Evolutionary conservation across 2,329 filamentous ascomycete genomes (phyloP).

Genomic region (Colletotrichum cordylinicola): DNA sequence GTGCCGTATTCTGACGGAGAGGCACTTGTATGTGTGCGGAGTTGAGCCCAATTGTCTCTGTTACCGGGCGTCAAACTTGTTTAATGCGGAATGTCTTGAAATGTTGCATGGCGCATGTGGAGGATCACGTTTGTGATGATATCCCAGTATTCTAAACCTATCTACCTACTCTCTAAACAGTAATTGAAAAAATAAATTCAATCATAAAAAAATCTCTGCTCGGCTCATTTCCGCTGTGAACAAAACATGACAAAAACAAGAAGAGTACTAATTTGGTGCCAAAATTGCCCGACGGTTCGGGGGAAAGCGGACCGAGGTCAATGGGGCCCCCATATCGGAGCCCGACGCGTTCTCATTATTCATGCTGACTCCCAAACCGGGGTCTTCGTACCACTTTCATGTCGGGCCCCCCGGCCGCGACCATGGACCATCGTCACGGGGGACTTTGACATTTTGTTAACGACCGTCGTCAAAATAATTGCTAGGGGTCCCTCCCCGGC

Average conservation of each 20-base stretch:
- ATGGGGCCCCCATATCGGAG: not conserved
- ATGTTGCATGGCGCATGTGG: constrained; percentile 12
- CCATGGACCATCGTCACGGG: not conserved
- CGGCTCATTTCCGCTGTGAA: not conserved
- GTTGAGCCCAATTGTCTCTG: not conserved
- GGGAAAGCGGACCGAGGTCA: not conserved
- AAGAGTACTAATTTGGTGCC: too few relatives aligned
- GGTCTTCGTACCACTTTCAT: not conserved
- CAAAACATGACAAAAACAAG: too few relatives aligned
- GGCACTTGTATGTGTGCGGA: not conserved
- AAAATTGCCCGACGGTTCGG: not conserved
- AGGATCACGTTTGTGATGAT: not conserved
- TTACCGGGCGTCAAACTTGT: not conserved
- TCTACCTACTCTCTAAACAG: not conserved
- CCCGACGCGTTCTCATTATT: not conserved
- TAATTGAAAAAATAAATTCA: not conserved
- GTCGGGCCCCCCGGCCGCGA: not conserved
- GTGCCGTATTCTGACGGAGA: not conserved
- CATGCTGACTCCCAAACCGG: not conserved
- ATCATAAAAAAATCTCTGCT: not conserved
- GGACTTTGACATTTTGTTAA: not conserved
- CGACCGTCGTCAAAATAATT: not conserved
- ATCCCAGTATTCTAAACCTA: not conserved
- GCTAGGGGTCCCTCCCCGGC: not conserved
- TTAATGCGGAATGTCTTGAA: constrained; percentile 20